Percentiles rank a stretch among this genome's conserved stretches.
These are phyloP conservation scores for Amborella trichopoda DNA, from an alignment of 164 flowering plant genomes.

Conservation along the genomic window DNA sequence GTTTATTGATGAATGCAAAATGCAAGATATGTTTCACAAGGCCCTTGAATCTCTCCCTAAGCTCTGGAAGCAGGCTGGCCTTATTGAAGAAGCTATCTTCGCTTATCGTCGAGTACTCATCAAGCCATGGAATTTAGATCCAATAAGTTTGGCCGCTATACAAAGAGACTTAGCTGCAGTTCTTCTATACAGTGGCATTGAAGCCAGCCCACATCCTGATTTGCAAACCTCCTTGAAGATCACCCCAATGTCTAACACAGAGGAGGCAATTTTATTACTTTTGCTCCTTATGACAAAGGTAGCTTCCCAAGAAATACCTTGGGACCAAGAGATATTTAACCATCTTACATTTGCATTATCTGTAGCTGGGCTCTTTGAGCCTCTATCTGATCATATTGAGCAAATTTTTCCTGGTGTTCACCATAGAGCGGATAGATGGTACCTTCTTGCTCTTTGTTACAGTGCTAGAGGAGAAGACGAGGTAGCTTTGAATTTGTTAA, in stretches of 20 bases:
- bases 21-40: slow-evolving; percentile 85
- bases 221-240: slow-evolving; percentile 30
- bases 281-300: slow-evolving; percentile 59
- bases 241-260: slow-evolving; percentile 34
- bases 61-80: slow-evolving; percentile 69
- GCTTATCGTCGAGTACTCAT: slow-evolving; percentile 70
- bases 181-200: slow-evolving; percentile 74
- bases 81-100: slow-evolving; percentile 58
- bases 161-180: slow-evolving; percentile 65
- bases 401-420: slow-evolving; percentile 67
- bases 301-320: slow-evolving; percentile 36
- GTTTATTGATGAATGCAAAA: slow-evolving; percentile 51
- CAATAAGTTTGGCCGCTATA: slow-evolving; percentile 41
- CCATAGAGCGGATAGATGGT: slow-evolving; percentile 71
- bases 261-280: slow-evolving; percentile 80
- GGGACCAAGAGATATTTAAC: slow-evolving; percentile 84
- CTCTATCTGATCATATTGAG: slow-evolving; percentile 67
- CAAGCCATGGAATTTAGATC: slow-evolving; percentile 82
- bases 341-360: slow-evolving; percentile 73
- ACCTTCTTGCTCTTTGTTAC: slow-evolving; percentile 85
- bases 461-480: slow-evolving; percentile 64
- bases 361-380: slow-evolving; percentile 42
- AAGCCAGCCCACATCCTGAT: slow-evolving; percentile 42
- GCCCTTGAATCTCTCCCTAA: slow-evolving; percentile 75
- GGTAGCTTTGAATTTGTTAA: slow-evolving; percentile 60